Base-by-base conservation (phyloP, 2,329 filamentous ascomycete species). In the Calonectria pseudoreteaudii region DNA sequence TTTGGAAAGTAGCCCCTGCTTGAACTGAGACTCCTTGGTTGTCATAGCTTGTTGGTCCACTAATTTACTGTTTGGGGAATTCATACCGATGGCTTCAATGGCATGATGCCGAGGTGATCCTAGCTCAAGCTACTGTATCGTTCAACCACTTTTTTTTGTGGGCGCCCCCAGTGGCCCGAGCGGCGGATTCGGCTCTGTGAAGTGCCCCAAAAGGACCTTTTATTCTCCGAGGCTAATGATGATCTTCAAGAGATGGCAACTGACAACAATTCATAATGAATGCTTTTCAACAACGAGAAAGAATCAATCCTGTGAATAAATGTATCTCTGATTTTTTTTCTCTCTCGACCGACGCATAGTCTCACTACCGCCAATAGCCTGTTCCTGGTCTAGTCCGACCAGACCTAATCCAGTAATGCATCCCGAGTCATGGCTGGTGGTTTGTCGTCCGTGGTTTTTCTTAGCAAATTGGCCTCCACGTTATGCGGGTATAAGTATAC, bases 381-480 rank as follows among this genome's bases (percentile, higher is more conserved):
- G 34, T 60, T 36, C 34, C 23, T n/a, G 56, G 34, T 14, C 18
- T 41, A 16, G 34, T 9, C 34, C 20, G 16, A 41, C 56, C 56
- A 60, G 56, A 13, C 56, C 56, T 28, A 60, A 38, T 60, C 41
- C n/a, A 60, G 56, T 60, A 60, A 60, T n/a, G n/a, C n/a, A 60
- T 41, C 56, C 56, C 56, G 56, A 60, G 56, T 41, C 34, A 41
- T 60, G 56, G 56, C n/a, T 38, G 18, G 31, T 23, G 56, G 56
- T 41, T 60, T n/a, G 41, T 41, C 34, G 56, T 41, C 56, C 23
- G 56, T 60, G n/a, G 36, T 26, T 60, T 38, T 60, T 38, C 34
- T 60, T 60, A 38, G 34, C 34, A 60, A 60, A 60, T 60, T 60
- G 56, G 31, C 56, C 56, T 60, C 56, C 56, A 60, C 56, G 56